Conservation (phyloP, 129 eudicot species). For the Chrysanthemum makinoi region DNA sequence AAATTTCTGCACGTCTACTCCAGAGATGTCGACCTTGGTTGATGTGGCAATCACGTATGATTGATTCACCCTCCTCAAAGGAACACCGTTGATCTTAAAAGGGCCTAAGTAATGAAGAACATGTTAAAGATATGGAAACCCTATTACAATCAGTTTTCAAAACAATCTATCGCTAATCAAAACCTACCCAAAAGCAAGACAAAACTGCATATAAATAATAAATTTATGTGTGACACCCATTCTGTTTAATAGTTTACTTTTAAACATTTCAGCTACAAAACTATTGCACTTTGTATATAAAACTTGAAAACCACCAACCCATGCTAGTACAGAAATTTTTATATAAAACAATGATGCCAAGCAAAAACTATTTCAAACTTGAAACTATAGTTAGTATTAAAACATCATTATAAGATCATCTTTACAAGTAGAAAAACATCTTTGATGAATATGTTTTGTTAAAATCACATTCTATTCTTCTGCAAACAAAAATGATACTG, state of each 20-base stretch:
- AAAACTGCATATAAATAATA: neutral
- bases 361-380: neutral
- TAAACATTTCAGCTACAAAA: neutral
- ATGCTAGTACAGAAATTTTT: neutral
- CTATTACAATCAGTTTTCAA: neutral
- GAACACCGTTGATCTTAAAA: conserved; percentile 68
- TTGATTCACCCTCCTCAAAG: conserved; percentile 72
- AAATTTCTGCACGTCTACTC: conserved; percentile 44
- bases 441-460: neutral
- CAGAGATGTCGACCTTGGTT: conserved; percentile 61
- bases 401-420: neutral
- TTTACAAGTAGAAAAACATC: neutral
- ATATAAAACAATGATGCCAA: neutral
- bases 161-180: neutral
- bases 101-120: conserved; percentile 37
- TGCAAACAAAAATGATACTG: neutral
- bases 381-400: neutral
- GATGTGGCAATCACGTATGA: conserved; percentile 68
- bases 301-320: neutral
- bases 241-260: neutral
- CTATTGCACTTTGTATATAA: neutral
- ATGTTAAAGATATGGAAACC: neutral
- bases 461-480: neutral
- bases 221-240: neutral
- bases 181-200: neutral